Percentiles rank a stretch among this genome's conserved stretches.
Evolutionary conservation across 495 filamentous ascomycete genomes (phyloP).

Genomic region (Sphaerosporella brunnea): DNA sequence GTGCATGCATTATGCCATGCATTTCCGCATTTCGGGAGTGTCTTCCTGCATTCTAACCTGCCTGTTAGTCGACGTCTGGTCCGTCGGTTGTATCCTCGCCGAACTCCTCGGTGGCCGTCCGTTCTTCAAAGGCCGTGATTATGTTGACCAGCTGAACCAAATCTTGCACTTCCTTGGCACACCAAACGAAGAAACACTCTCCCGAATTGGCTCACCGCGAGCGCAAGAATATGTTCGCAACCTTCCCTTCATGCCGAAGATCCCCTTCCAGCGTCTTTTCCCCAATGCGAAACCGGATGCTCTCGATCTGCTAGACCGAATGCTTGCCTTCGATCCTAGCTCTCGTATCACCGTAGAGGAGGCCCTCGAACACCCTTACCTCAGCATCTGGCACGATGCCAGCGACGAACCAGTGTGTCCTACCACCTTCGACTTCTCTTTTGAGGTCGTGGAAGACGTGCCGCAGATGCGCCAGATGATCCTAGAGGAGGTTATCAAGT

Average conservation of each 20-base stretch:
- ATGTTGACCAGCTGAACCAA: slow-evolving; percentile 97
- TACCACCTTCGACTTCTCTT: slow-evolving; percentile 90
- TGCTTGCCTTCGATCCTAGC: slow-evolving; percentile 93
- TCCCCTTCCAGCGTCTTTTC: slow-evolving; percentile 74
- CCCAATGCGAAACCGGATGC: slow-evolving; percentile 91
- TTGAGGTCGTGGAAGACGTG: slow-evolving; percentile 88
- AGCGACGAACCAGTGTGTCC: slow-evolving; percentile 88
- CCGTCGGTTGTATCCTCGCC: slow-evolving; percentile 91
- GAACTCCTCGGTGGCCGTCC: slow-evolving; percentile 90
- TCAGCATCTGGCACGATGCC: slow-evolving; percentile 96
- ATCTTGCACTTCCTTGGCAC: slow-evolving; percentile 96
- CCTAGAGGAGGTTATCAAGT: slow-evolving; percentile 70
- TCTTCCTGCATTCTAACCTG: not conserved
- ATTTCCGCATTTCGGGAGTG: too few species aligned
- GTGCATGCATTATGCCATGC: slow-evolving; percentile 3
- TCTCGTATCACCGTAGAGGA: slow-evolving; percentile 81
- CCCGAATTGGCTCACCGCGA: slow-evolving; percentile 82
- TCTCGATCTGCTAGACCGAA: slow-evolving; percentile 80
- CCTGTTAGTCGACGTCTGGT: slow-evolving; percentile 61
- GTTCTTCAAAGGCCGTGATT: slow-evolving; percentile 98
- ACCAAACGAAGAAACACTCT: slow-evolving; percentile 84
- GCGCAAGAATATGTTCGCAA: slow-evolving; percentile 98
- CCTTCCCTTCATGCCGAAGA: slow-evolving; percentile 87
- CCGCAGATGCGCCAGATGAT: slow-evolving; percentile 94
- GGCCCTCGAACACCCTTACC: slow-evolving; percentile 86